phyloP scores from a whole-genome alignment of 2,329 filamentous ascomycete species.

The Cyphellophora europaea region DNA sequence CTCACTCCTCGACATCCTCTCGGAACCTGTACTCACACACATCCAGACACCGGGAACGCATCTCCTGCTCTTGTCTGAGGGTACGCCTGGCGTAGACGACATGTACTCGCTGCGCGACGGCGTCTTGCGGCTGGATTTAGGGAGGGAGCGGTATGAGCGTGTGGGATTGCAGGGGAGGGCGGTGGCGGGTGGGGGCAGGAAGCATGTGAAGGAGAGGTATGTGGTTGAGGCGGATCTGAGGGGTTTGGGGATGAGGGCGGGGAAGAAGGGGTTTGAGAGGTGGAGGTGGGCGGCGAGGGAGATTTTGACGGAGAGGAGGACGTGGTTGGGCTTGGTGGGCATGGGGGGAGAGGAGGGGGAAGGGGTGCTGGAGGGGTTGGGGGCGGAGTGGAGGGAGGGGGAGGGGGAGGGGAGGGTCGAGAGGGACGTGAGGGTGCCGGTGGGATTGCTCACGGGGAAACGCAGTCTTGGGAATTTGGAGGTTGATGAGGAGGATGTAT shows the following conservation, averaged over 20 bases:
- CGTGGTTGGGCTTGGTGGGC: conserved; percentile 69
- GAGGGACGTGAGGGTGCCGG: conserved; percentile 1
- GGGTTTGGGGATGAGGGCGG: conserved; percentile 65
- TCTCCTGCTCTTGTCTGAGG: conserved; percentile 75
- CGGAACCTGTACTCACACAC: too few relatives aligned
- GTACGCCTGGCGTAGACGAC: conserved; percentile 59
- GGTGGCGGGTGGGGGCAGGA: conserved; percentile 43
- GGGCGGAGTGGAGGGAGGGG: conserved; percentile 6
- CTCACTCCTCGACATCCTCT: conserved; percentile 61
- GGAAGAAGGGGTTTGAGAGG: conserved; percentile 74
- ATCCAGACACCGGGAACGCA: conserved; percentile 63
- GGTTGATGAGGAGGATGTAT: conserved; percentile 52
- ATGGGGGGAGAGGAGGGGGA: conserved; percentile 25
- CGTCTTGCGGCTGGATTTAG: conserved; percentile 64
- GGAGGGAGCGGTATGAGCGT: conserved; percentile 72
- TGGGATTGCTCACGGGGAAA: conserved; percentile 1
- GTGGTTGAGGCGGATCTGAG: conserved; percentile 71
- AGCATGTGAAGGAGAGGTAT: conserved; percentile 63
- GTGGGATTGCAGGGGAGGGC: conserved; percentile 70
- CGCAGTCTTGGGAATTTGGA: conserved; percentile 1
- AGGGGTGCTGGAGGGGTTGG: background rate
- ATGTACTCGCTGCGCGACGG: conserved; percentile 64
- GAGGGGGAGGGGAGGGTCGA: background rate
- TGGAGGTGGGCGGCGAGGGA: conserved; percentile 70
- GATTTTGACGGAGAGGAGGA: conserved; percentile 52